A percentile compares a stretch with the other conserved stretches of the same genome.
Conservation (phyloP, 2,329 filamentous ascomycete species). For the Trichoderma polysporum region DNA sequence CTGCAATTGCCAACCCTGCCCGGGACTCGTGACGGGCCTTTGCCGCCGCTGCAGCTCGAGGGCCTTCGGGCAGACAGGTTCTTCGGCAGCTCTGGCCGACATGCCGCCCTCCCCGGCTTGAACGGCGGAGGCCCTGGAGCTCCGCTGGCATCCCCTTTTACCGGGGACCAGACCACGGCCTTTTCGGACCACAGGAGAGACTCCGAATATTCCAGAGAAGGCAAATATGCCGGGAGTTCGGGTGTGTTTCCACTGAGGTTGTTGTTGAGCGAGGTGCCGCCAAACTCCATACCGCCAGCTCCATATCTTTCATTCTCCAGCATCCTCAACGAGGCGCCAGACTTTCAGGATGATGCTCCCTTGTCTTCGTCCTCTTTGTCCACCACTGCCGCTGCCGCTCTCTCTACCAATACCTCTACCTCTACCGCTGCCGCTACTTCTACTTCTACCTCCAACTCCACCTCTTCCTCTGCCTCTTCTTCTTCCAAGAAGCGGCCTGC, state of each 20-base stretch:
- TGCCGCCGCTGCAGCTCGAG: slow-evolving; percentile 55
- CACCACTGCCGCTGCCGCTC: background rate
- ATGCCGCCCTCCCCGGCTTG: background rate
- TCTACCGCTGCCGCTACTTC: background rate
- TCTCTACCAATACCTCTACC: background rate
- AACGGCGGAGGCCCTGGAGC: slow-evolving; percentile 10
- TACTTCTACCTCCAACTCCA: background rate
- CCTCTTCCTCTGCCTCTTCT: slow-evolving; percentile 7
- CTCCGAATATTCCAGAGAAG: slow-evolving; percentile 25
- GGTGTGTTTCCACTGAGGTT: slow-evolving; percentile 41
- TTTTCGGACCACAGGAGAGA: slow-evolving; percentile 28
- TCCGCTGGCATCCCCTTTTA: slow-evolving; percentile 21
- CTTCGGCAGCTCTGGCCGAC: slow-evolving; percentile 15
- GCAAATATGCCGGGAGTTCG: slow-evolving; percentile 27
- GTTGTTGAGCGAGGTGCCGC: slow-evolving; percentile 38
- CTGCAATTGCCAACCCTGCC: slow-evolving; percentile 44
- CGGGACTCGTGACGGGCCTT: slow-evolving; percentile 38
- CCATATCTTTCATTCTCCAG: slow-evolving; percentile 42
- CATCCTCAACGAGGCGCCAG: slow-evolving; percentile 47
- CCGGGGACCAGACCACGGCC: slow-evolving; percentile 25
- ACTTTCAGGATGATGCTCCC: slow-evolving; percentile 45
- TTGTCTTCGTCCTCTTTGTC: background rate
- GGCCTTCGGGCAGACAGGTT: slow-evolving; percentile 42
- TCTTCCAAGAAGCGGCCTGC: slow-evolving; percentile 56
- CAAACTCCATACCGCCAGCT: slow-evolving; percentile 34